These are phyloP conservation scores for Xerocomellus chrysenteron DNA, from an alignment of 768 basidiomycete genomes.

Conservation along the genomic window DNA sequence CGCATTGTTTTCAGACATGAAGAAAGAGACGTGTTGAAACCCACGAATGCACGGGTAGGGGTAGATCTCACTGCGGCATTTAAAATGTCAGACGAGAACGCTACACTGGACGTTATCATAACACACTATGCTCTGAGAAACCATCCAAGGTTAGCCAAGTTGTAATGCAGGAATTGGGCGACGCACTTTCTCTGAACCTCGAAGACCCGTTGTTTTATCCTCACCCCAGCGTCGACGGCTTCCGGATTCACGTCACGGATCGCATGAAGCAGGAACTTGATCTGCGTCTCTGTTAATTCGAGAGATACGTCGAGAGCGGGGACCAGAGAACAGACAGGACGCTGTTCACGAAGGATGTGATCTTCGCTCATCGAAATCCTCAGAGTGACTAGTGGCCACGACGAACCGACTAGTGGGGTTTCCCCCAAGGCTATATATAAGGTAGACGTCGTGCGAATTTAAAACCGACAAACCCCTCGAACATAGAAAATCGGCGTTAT, in stretches of 20 bases:
- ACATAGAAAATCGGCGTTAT: no score
- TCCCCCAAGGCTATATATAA: no score
- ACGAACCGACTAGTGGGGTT: no score
- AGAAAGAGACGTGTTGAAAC: not conserved
- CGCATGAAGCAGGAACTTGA: not conserved
- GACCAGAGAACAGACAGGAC: no score
- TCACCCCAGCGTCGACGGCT: not conserved
- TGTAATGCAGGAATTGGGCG: not conserved
- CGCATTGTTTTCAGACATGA: conserved; percentile 1
- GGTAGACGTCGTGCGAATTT: no score
- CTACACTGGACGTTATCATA: not conserved
- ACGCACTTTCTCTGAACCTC: not conserved
- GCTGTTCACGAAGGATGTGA: no score
- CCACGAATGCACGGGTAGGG: conserved; percentile 4
- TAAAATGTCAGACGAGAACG: not conserved
- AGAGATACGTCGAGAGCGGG: no score
- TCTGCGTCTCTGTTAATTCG: not conserved
- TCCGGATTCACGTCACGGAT: not conserved
- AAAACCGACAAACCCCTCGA: no score
- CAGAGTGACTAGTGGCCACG: no score
- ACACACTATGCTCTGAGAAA: conserved; percentile 2
- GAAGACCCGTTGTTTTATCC: not conserved
- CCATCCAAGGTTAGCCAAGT: not conserved
- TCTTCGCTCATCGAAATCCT: no score
- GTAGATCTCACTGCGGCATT: not conserved